Evolutionary conservation across 1,284 basidiomycete genomes (phyloP).

Genomic region (Sporisorium iseilematis-ciliati): DNA sequence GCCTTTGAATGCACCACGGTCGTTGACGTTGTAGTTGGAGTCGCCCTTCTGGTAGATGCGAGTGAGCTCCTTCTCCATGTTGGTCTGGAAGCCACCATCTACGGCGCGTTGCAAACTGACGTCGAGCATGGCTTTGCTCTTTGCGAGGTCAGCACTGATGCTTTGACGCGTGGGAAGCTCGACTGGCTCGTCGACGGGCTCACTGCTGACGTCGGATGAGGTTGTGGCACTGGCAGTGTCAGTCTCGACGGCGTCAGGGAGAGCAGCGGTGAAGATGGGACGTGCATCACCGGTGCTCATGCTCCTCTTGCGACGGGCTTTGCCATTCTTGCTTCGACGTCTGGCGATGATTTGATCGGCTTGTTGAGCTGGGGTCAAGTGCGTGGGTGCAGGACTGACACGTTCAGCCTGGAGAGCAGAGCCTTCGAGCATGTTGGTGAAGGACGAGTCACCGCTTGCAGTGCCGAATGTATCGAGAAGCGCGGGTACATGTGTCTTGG

Average conservation of each 20-base stretch:
- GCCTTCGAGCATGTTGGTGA: constrained; percentile 7
- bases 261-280: constrained; percentile 40
- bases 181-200: constrained; percentile 26
- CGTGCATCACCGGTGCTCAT: constrained; percentile 57
- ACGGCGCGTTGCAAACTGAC: constrained; percentile 55
- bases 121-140: constrained; percentile 57
- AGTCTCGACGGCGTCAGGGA: constrained; percentile 3
- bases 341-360: constrained; percentile 63
- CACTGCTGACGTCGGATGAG: constrained; percentile 13
- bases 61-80: constrained; percentile 60
- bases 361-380: constrained; percentile 58
- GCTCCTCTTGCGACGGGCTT: constrained; percentile 48
- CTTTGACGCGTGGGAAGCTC: constrained; percentile 51
- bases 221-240: constrained; percentile 16
- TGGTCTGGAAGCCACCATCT: constrained; percentile 55
- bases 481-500: neutral
- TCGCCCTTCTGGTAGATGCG: constrained; percentile 61
- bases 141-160: constrained; percentile 56
- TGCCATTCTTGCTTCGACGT: constrained; percentile 57
- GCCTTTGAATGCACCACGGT: constrained; percentile 62
- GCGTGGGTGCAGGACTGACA: constrained; percentile 4
- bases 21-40: constrained; percentile 72
- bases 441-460: constrained; percentile 7
- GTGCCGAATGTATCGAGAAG: constrained; percentile 17
- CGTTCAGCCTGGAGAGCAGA: neutral